Evolutionary conservation across 768 basidiomycete species (phyloP).

Genomic region (Pholiota conissans): DNA sequence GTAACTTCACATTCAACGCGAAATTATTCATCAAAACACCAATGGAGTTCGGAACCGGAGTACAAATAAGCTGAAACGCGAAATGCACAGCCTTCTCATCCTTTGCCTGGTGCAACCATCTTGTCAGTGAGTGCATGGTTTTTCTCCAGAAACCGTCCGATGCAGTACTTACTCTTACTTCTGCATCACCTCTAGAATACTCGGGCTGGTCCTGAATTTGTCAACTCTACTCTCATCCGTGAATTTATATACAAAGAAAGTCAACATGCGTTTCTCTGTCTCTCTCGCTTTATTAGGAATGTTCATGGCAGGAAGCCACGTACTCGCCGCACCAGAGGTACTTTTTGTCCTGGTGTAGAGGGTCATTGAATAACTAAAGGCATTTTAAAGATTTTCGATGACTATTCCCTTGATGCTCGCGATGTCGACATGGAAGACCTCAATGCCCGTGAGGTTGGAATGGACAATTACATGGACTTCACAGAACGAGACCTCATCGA

Average conservation of each 20-base stretch:
- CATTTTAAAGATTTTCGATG: not conserved
- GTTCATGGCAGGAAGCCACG: not conserved
- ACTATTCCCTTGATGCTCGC: not conserved
- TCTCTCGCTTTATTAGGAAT: not conserved
- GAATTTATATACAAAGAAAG: not conserved
- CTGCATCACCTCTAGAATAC: not conserved
- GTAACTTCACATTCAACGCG: too few relatives aligned
- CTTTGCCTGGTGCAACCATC: constrained; percentile 7
- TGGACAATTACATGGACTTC: not conserved
- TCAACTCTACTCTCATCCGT: not conserved
- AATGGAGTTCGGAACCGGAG: not conserved
- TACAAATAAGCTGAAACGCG: not conserved
- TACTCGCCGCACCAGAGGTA: not conserved
- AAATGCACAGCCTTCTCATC: constrained; percentile 2
- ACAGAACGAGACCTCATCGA: not conserved
- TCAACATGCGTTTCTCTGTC: not conserved
- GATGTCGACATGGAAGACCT: not conserved
- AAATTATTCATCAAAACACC: too few relatives aligned
- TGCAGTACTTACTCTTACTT: not conserved
- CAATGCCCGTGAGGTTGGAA: not conserved
- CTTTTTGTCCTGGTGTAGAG: not conserved
- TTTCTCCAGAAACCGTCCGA: not conserved
- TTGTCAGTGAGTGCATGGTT: not conserved
- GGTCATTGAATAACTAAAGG: not conserved
- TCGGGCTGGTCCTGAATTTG: constrained; percentile 5